Conservation (phyloP, 306 rosid genomes). For the Cicer bijugum region DNA sequence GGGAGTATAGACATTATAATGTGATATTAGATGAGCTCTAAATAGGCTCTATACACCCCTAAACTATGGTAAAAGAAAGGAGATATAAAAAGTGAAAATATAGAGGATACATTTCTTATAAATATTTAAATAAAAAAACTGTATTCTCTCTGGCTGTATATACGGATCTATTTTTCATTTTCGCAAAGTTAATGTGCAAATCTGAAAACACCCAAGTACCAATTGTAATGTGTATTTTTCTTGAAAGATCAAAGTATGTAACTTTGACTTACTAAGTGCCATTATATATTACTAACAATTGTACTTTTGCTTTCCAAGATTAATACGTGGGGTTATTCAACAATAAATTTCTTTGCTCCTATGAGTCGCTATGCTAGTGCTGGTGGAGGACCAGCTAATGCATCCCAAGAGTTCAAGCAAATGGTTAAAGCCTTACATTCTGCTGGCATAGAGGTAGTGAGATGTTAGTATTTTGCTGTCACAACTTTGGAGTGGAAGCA, state of each 20-base stretch:
- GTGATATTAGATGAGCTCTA: not conserved
- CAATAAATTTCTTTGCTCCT: conserved; percentile 94
- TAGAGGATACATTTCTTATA: not conserved
- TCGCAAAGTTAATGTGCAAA: conserved; percentile 16
- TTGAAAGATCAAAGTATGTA: conserved; percentile 37
- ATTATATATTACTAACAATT: conserved; percentile 34
- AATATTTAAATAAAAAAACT: conserved; percentile 12
- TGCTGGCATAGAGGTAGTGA: conserved; percentile 96
- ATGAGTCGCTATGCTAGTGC: conserved; percentile 97
- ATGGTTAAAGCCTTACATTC: conserved; percentile 95
- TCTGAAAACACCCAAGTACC: conserved; percentile 14
- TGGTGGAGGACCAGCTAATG: conserved; percentile 91
- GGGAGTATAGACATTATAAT: not conserved
- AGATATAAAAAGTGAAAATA: not conserved
- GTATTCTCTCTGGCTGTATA: conserved; percentile 13
- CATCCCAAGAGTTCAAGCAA: conserved; percentile 84
- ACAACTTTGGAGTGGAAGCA: conserved; percentile 22
- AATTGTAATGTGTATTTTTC: not conserved
- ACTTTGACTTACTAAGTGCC: conserved; percentile 35
- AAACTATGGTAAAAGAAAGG: not conserved
- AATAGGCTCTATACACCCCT: not conserved
- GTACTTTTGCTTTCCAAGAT: conserved; percentile 57
- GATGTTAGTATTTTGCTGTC: conserved; percentile 24
- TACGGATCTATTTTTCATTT: conserved; percentile 26
- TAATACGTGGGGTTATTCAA: conserved; percentile 98